Percentiles rank a stretch among this genome's conserved stretches.
These are phyloP conservation scores for Colletotrichum cereale DNA, from an alignment of 2,329 filamentous ascomycete species.

Conservation along the genomic window DNA sequence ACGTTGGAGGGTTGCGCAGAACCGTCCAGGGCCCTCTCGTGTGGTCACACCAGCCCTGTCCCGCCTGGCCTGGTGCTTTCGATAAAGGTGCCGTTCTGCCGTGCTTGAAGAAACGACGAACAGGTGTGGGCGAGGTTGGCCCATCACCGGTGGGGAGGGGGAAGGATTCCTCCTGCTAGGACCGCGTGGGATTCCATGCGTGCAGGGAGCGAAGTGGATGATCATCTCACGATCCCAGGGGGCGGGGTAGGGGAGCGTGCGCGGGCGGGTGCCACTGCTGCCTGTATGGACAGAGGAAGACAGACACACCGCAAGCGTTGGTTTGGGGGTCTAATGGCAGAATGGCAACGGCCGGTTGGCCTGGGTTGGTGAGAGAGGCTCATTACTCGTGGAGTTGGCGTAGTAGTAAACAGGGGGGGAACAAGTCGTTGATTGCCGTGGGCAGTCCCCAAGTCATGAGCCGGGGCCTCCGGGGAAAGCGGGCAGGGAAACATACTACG, in stretches of 20 bases:
- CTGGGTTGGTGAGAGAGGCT: too few relatives aligned
- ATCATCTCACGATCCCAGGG: not conserved
- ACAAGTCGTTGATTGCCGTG: not conserved
- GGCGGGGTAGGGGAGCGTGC: not conserved
- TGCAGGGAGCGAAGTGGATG: not conserved
- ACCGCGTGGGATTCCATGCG: not conserved
- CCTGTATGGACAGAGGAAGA: not conserved
- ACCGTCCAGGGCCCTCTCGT: not conserved
- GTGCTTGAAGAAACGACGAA: not conserved
- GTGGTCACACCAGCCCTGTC: not conserved
- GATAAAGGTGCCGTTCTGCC: not conserved
- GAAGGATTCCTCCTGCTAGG: not conserved
- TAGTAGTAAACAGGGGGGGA: not conserved
- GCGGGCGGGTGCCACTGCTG: not conserved
- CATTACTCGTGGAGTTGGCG: not conserved
- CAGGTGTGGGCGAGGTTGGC: not conserved
- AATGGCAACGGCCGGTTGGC: too few relatives aligned
- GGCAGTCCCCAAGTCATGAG: not conserved
- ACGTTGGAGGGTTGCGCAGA: not conserved
- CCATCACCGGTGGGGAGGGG: not conserved
- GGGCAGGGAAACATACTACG: not conserved
- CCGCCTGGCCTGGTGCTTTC: too few relatives aligned
- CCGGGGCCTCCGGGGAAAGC: not conserved
- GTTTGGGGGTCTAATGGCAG: too few relatives aligned
- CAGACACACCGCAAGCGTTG: not conserved